phyloP scores from a whole-genome alignment of 768 basidiomycete species.

The Termitomyces sp. region DNA sequence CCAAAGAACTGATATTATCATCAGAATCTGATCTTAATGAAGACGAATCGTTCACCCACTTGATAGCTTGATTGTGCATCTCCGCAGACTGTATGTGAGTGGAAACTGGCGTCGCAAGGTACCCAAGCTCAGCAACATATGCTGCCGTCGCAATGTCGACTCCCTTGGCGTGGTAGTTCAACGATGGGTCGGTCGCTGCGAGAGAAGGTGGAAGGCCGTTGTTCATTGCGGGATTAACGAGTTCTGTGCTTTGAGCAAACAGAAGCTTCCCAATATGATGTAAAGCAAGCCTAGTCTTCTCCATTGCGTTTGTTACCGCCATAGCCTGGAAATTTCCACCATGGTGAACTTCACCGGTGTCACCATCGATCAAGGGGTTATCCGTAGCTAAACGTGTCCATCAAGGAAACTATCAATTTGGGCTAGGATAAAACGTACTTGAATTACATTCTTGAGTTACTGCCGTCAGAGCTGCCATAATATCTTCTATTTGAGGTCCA shows the following conservation, averaged over 20 bases:
- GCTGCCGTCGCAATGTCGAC: constrained; percentile 80
- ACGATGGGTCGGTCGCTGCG: constrained; percentile 67
- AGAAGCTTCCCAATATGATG: constrained; percentile 68
- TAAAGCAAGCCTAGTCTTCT: constrained; percentile 73
- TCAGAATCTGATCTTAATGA: not conserved
- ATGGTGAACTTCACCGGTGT: constrained; percentile 61
- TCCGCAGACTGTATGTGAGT: constrained; percentile 82
- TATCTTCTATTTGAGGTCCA: constrained; percentile 75
- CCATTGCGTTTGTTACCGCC: constrained; percentile 77
- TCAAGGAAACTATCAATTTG: not conserved
- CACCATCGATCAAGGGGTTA: constrained; percentile 73
- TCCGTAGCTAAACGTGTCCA: constrained; percentile 57
- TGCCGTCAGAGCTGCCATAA: constrained; percentile 52
- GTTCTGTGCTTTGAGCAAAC: constrained; percentile 68
- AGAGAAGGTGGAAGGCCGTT: constrained; percentile 72
- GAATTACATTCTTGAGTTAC: constrained; percentile 75
- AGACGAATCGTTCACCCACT: constrained; percentile 37
- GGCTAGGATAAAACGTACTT: constrained; percentile 41
- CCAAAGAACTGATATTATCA: constrained; percentile 37
- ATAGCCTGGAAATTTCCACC: constrained; percentile 90
- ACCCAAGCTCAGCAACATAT: constrained; percentile 74
- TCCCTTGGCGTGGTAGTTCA: constrained; percentile 77
- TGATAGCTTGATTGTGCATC: constrained; percentile 83
- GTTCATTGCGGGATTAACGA: constrained; percentile 79
- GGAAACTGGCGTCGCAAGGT: constrained; percentile 71